Evolutionary conservation across 2,329 filamentous ascomycete species (phyloP).

Genomic region (Sordariomycetes sp.): DNA sequence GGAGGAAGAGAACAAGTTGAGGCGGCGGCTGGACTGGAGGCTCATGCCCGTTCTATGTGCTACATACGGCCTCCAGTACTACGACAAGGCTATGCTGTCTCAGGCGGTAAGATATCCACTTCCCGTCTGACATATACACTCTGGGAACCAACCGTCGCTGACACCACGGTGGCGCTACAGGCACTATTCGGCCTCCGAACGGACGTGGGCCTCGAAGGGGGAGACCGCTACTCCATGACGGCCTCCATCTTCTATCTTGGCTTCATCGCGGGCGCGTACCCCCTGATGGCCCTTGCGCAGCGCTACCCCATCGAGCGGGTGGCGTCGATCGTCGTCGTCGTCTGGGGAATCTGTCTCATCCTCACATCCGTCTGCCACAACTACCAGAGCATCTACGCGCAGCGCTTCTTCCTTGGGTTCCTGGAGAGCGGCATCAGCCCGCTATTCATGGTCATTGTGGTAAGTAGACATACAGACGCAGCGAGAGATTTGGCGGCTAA

Average conservation of each 20-base stretch:
- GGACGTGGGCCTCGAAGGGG: constrained; percentile 17
- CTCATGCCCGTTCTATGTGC: constrained; percentile 12
- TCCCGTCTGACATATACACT: background rate
- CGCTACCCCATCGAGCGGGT: constrained; percentile 8
- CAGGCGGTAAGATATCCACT: constrained; percentile 12
- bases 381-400: constrained; percentile 26
- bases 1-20: constrained; percentile 14
- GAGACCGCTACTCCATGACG: constrained; percentile 22
- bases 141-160: background rate
- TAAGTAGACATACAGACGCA: constrained; percentile 16
- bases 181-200: constrained; percentile 25
- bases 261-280: constrained; percentile 21
- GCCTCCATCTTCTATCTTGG: constrained; percentile 25
- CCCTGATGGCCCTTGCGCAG: constrained; percentile 18
- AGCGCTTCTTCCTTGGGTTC: constrained; percentile 29
- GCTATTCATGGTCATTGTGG: constrained; percentile 35
- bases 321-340: constrained; percentile 4
- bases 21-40: constrained; percentile 13
- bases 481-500: background rate
- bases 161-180: background rate
- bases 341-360: constrained; percentile 22
- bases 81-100: constrained; percentile 13
- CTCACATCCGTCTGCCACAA: constrained; percentile 24
- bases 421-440: constrained; percentile 34
- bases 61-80: constrained; percentile 11